A percentile compares a stretch with the other conserved stretches of the same genome.
Evolutionary conservation across 2,329 filamentous ascomycete genomes (phyloP).

Genomic region (Colletotrichum eleusines): DNA sequence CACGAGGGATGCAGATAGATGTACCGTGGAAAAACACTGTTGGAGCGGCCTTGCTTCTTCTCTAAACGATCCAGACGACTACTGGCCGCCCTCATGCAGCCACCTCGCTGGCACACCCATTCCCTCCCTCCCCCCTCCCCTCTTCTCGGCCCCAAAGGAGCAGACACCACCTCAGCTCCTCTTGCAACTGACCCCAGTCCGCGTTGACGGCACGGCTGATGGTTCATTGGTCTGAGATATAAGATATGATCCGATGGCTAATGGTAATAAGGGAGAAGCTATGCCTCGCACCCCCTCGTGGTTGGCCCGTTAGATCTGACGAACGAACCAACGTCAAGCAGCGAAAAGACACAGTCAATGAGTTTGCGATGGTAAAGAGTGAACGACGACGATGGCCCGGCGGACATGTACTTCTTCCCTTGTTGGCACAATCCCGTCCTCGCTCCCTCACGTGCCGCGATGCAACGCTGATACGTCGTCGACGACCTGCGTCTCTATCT

Average conservation of each 20-base stretch:
- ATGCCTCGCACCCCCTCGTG: neutral
- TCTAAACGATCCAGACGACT: constrained; percentile 4
- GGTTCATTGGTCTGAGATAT: constrained; percentile 23
- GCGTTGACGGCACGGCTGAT: neutral
- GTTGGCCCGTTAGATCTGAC: neutral
- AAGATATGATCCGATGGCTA: constrained; percentile 18
- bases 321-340: neutral
- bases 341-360: neutral
- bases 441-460: neutral
- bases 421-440: neutral
- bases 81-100: constrained; percentile 10
- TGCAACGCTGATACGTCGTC: neutral
- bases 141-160: neutral
- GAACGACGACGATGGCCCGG: neutral
- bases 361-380: constrained; percentile 1
- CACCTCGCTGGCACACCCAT: neutral
- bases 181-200: neutral
- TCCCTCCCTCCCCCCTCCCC: neutral
- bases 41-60: neutral
- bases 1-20: neutral
- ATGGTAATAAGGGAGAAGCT: neutral
- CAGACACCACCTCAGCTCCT: neutral
- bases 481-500: neutral
- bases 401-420: neutral
- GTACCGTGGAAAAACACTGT: neutral